Percentiles rank a stretch among this genome's conserved stretches.
Conservation (phyloP, 2,329 filamentous ascomycete genomes). For the Venturia nashicola region DNA sequence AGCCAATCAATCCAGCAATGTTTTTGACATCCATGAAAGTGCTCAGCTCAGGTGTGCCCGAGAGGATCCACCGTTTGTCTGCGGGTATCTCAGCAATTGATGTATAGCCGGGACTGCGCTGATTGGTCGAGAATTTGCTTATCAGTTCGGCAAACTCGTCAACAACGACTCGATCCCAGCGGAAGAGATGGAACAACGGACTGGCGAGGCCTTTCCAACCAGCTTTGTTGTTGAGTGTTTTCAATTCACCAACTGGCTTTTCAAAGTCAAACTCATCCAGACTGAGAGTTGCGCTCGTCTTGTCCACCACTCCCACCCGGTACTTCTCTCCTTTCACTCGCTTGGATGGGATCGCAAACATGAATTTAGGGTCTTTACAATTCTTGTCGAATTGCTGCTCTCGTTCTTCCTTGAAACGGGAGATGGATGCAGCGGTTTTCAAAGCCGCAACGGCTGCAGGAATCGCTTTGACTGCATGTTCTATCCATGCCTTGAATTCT, state of each 20-base stretch:
- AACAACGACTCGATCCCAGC: conserved; percentile 47
- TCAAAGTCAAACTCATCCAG: not conserved
- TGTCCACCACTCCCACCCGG: not conserved
- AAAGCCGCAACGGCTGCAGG: not conserved
- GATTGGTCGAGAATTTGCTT: too few species aligned
- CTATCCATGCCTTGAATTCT: not conserved
- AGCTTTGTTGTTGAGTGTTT: conserved; percentile 9
- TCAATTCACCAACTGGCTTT: not conserved
- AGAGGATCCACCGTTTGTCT: conserved; percentile 48
- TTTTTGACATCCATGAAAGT: conserved; percentile 48
- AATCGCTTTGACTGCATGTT: not conserved
- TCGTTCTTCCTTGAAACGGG: not conserved
- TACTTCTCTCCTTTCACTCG: conserved; percentile 24
- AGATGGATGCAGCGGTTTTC: not conserved
- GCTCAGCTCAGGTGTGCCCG: conserved; percentile 46
- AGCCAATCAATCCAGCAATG: conserved; percentile 43
- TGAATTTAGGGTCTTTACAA: conserved; percentile 21
- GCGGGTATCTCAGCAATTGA: too few species aligned
- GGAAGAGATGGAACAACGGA: conserved; percentile 45
- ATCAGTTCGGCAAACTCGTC: conserved; percentile 45
- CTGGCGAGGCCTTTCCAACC: conserved; percentile 17
- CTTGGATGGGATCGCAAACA: conserved; percentile 26
- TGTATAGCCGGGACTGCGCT: too few species aligned
- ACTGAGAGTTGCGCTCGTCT: not conserved
- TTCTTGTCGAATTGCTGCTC: not conserved